Conservation (phyloP, 805 yeast species). For the Kazachstania viticola region DNA sequence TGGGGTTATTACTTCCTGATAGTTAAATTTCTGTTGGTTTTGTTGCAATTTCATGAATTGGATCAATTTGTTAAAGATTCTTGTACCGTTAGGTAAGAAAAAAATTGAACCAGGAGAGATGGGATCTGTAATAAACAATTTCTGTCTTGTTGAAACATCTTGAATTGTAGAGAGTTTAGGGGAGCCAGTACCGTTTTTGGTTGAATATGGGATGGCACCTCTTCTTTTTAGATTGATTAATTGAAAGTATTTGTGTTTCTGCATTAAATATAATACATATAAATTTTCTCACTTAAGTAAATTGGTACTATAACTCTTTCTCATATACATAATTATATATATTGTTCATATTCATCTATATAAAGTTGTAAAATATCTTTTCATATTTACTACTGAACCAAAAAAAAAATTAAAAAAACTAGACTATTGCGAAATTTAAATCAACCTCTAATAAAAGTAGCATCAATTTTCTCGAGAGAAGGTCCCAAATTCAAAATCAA, state of each 20-base stretch:
- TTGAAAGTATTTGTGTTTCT: no score
- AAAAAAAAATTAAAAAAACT: no score
- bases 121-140: slow-evolving; percentile 66
- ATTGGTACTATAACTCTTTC: background rate
- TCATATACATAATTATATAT: no score
- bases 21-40: slow-evolving; percentile 60
- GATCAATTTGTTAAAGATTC: slow-evolving; percentile 68
- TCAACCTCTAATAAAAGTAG: slow-evolving; percentile 48
- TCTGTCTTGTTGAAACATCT: slow-evolving; percentile 45
- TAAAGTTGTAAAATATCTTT: no score
- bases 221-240: no score
- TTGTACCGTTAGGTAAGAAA: slow-evolving; percentile 86
- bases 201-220: no score
- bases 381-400: no score
- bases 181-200: background rate
- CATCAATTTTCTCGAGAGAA: slow-evolving; percentile 75
- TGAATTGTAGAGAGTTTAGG: no score
- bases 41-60: slow-evolving; percentile 72
- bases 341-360: no score
- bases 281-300: no score
- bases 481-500: slow-evolving; percentile 53
- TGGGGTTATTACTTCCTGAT: slow-evolving; percentile 88
- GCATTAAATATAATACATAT: no score
- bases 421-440: no score
- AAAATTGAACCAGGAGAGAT: slow-evolving; percentile 86